A percentile compares a stretch with the other conserved stretches of the same genome.
phyloP scores from a whole-genome alignment of 1,139 yeast genomes.

The Yueomyces sp. region DNA sequence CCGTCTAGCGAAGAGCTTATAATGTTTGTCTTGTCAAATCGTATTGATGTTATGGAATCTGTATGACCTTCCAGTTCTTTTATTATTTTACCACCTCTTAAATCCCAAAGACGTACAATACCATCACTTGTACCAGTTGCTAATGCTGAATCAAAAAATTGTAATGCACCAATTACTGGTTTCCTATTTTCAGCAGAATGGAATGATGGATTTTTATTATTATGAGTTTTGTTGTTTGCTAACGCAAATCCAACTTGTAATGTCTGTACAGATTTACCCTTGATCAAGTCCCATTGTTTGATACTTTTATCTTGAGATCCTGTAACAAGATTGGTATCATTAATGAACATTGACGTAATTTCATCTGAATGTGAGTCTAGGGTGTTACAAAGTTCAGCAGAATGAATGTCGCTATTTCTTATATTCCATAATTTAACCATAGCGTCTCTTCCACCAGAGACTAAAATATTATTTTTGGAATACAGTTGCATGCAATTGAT shows the following conservation, averaged over 20 bases:
- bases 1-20: conserved; percentile 57
- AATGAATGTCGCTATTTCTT: conserved; percentile 24
- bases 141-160: conserved; percentile 56
- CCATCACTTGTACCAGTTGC: conserved; percentile 76
- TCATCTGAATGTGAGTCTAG: conserved; percentile 55
- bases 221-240: conserved; percentile 1
- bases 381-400: conserved; percentile 20
- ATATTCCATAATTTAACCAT: conserved; percentile 49
- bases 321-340: conserved; percentile 52
- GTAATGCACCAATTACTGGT: conserved; percentile 18
- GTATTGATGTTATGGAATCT: conserved; percentile 53
- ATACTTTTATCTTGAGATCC: conserved; percentile 86
- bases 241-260: conserved; percentile 13
- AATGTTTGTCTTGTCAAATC: conserved; percentile 52
- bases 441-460: conserved; percentile 56
- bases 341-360: conserved; percentile 47
- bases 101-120: conserved; percentile 62
- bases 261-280: conserved; percentile 41
- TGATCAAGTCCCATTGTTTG: conserved; percentile 74
- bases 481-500: conserved; percentile 49
- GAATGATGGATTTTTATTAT: neutral
- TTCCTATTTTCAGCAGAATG: conserved; percentile 3
- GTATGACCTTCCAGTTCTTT: conserved; percentile 59
- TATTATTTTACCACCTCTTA: conserved; percentile 55
- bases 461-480: conserved; percentile 32